These are phyloP conservation scores for Clavaria fumosa DNA, from an alignment of 768 basidiomycete genomes.

Conservation along the genomic window DNA sequence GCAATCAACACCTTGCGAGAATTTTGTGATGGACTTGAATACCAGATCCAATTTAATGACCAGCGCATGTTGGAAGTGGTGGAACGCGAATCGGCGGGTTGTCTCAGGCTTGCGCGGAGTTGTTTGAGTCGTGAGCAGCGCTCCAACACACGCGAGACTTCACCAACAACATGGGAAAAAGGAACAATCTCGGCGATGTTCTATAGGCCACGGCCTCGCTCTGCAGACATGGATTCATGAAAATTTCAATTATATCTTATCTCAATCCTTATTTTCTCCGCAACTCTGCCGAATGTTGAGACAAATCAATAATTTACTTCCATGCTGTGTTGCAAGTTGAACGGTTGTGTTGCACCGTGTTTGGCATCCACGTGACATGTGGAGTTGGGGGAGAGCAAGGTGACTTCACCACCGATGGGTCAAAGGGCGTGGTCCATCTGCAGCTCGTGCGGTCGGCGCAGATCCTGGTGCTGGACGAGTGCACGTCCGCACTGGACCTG, in stretches of 20 bases:
- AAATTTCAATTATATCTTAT: background rate
- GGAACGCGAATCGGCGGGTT: slow-evolving; percentile 11
- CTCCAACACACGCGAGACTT: slow-evolving; percentile 8
- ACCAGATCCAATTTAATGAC: slow-evolving; percentile 16
- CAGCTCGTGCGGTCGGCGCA: no score
- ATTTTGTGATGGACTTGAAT: slow-evolving; percentile 12
- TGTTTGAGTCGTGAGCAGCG: slow-evolving; percentile 14
- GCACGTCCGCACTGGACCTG: no score
- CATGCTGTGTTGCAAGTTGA: no score
- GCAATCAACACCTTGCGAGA: slow-evolving; percentile 10
- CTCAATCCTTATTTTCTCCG: no score
- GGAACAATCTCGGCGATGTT: slow-evolving; percentile 3
- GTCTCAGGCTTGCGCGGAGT: slow-evolving; percentile 12
- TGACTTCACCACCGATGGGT: no score
- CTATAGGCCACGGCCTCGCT: slow-evolving; percentile 1
- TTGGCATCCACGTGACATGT: no score
- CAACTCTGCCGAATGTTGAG: no score
- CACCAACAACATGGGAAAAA: slow-evolving; percentile 13
- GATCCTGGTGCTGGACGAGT: no score
- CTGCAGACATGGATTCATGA: slow-evolving; percentile 1
- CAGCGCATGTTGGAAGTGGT: slow-evolving; percentile 12
- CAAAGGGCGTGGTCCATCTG: no score
- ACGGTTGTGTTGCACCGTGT: no score
- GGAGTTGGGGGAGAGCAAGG: no score
- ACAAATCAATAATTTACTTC: no score